phyloP scores from a whole-genome alignment of 2,329 filamentous ascomycete genomes.

The Daldinia eschscholtzii region DNA sequence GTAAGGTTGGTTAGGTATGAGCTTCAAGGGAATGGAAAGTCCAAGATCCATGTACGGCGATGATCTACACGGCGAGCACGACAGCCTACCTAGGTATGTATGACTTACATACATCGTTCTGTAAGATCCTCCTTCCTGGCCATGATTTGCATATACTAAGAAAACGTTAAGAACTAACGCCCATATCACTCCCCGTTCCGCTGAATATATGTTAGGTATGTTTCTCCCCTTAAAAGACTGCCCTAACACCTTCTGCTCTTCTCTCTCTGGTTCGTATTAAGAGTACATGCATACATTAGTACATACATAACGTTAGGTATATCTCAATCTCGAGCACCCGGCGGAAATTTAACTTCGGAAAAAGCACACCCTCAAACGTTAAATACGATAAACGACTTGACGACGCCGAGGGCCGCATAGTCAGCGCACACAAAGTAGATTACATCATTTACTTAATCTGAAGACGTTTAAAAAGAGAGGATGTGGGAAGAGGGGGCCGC shows the following conservation, averaged over 20 bases:
- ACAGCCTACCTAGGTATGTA: background rate
- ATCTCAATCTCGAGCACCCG: constrained; percentile 7
- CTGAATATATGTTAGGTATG: background rate
- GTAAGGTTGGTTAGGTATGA: constrained; percentile 23
- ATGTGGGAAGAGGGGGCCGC: background rate
- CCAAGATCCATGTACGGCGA: constrained; percentile 14
- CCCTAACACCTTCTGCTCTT: background rate
- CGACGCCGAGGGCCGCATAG: constrained; percentile 25
- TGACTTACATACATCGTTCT: background rate
- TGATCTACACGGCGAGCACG: constrained; percentile 4
- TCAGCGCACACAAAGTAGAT: constrained; percentile 4
- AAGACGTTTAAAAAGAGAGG: constrained; percentile 18
- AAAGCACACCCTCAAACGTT: constrained; percentile 19
- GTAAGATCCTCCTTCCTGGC: background rate
- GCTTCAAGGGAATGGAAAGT: constrained; percentile 8
- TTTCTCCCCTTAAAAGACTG: background rate
- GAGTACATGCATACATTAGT: background rate
- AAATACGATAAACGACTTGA: constrained; percentile 17
- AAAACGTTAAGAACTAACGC: background rate
- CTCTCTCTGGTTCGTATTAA: background rate
- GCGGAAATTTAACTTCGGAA: constrained; percentile 22
- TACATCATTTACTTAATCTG: constrained; percentile 21
- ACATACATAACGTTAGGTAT: background rate
- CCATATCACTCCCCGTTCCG: background rate
- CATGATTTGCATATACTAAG: background rate